Percentiles rank a stretch among this genome's conserved stretches.
phyloP scores from a whole-genome alignment of 2,329 filamentous ascomycete species.

The Xylogone sp. region DNA sequence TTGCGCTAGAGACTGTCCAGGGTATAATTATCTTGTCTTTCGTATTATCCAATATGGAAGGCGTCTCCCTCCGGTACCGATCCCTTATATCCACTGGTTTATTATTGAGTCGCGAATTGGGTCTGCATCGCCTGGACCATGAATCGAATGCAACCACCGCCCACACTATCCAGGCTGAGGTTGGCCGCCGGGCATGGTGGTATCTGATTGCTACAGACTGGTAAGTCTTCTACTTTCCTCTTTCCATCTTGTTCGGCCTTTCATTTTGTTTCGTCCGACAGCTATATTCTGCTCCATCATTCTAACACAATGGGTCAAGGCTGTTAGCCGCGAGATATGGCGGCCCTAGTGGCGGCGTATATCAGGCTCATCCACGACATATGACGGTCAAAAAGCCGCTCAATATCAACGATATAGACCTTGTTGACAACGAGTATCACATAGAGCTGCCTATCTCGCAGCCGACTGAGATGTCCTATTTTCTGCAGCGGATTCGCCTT shows the following conservation, averaged over 20 bases:
- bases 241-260: too few species aligned
- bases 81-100: conserved; percentile 27
- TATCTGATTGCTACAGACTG: conserved; percentile 34
- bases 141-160: conserved; percentile 15
- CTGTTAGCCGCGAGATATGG: conserved; percentile 25
- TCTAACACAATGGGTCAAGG: conserved; percentile 1
- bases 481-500: conserved; percentile 30
- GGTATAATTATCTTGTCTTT: conserved; percentile 31
- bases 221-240: conserved; percentile 15
- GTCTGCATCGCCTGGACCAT: conserved; percentile 12
- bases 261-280: too few species aligned
- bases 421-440: conserved; percentile 24
- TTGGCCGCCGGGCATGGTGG: conserved; percentile 34
- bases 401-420: conserved; percentile 31
- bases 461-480: conserved; percentile 33
- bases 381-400: conserved; percentile 32
- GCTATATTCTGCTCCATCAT: too few species aligned
- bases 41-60: conserved; percentile 29
- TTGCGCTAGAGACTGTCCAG: conserved; percentile 31
- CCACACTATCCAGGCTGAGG: conserved; percentile 21
- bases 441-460: conserved; percentile 16
- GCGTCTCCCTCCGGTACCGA: conserved; percentile 27
- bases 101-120: conserved; percentile 17
- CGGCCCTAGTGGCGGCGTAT: conserved; percentile 28
- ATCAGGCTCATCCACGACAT: conserved; percentile 29